A percentile compares a stretch with the other conserved stretches of the same genome.
phyloP scores from a whole-genome alignment of 192 early-diverging fungal genomes.

The Phlyctochytrium bullatum region DNA sequence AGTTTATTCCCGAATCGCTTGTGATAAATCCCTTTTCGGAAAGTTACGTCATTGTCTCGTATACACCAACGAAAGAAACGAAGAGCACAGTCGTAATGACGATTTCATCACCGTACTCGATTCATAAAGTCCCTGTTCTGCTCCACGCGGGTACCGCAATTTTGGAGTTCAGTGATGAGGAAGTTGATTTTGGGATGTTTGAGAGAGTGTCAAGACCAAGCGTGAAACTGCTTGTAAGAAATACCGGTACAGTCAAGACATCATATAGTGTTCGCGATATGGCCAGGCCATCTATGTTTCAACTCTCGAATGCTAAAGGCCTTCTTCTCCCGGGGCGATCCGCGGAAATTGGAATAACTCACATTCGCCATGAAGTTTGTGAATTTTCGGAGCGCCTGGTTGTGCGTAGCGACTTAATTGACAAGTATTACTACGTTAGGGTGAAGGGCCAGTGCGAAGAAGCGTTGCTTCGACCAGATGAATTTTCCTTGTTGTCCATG shows the following conservation, averaged over 20 bases:
- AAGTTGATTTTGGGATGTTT: conserved; percentile 66
- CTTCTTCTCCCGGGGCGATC: conserved; percentile 40
- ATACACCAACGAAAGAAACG: conserved; percentile 47
- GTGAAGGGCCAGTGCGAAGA: conserved; percentile 63
- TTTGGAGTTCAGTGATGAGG: conserved; percentile 46
- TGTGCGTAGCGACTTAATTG: conserved; percentile 55
- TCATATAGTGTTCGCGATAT: conserved; percentile 48
- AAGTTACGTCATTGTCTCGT: conserved; percentile 47
- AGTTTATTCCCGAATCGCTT: conserved; percentile 50
- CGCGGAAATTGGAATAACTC: conserved; percentile 45
- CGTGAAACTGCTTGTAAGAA: conserved; percentile 42
- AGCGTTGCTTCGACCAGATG: conserved; percentile 52
- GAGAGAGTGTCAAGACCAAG: conserved; percentile 48
- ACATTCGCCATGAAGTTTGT: conserved; percentile 48
- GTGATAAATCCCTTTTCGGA: conserved; percentile 59
- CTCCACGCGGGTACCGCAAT: conserved; percentile 54
- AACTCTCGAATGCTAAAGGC: conserved; percentile 46
- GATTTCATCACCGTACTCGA: conserved; percentile 58
- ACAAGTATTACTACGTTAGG: conserved; percentile 45
- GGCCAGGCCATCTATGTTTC: conserved; percentile 50
- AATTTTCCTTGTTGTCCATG: conserved; percentile 55
- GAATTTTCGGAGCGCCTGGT: conserved; percentile 50
- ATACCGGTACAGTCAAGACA: conserved; percentile 56
- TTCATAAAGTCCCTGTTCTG: conserved; percentile 54
- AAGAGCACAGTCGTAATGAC: conserved; percentile 48